Base-by-base conservation (phyloP, 1,139 yeast genomes). In the Nakaseomyces sp. region DNA sequence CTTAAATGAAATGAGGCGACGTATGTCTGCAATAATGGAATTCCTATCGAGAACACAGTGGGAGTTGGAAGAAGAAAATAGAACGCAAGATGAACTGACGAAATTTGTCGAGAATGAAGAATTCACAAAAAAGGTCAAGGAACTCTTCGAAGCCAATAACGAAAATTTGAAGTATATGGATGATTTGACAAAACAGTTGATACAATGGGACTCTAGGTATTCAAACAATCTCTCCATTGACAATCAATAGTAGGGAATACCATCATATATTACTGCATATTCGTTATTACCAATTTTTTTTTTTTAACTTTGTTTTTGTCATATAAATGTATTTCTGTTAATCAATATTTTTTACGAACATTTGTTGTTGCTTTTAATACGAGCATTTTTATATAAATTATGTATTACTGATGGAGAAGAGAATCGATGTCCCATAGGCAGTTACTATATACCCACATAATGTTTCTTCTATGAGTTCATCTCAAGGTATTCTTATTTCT, bases 21-120 rank as follows among this genome's bases (percentile, higher is more conserved):
- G 98, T 46, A 85, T 88, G 1, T 84, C 89, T 4, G 94, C 96
- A 3, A 88, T 91, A 16, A 69, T 89, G 55, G 97, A 91, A 65
- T 91, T 89, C 73, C 73, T 89, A 25, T 87, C 87, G 7, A 71
- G 95, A 41, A 82, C 94, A 2, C 95, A 87, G 60, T 64, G 79
- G 46, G 96, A 91, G 57, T 67, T 88, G 49, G 81, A 79, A 37
- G 77, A 75, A 43, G 96, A 88, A 56, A 79, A 79, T 50, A 67
- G 71, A 8, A 72, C 73, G 46, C 76, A 84, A 53, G 66, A 69
- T 35, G 72, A 70, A 50, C 61, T 79, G 47, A 66, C 75, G 41
- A 67, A 66, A 37, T 67, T 60, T 48, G 65, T 67, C n/a, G 72
- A 71, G 50, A 71, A 71, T 47, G 69, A 70, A 32, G 53, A 52